Percentiles rank a stretch among this genome's conserved stretches.
Conservation (phyloP, 2,329 filamentous ascomycete species). For the Sporothrix luriei region DNA sequence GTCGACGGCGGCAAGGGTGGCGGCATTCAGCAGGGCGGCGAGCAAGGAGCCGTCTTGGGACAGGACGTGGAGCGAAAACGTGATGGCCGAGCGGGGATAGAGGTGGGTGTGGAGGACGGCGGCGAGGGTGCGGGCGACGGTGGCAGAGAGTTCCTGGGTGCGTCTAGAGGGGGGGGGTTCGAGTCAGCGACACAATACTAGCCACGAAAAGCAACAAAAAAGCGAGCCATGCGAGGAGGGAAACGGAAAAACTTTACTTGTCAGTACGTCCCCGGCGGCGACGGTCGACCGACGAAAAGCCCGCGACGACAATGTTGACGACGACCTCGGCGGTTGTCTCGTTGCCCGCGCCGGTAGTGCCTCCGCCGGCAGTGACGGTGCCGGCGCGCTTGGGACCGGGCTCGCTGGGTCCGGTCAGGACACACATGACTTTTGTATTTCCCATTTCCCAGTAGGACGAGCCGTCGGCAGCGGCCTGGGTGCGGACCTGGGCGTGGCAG, state of each 20-base stretch:
- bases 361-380: constrained; percentile 33
- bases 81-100: constrained; percentile 85
- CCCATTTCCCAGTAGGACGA: constrained; percentile 95
- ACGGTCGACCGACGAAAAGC: constrained; percentile 84
- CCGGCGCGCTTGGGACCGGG: constrained; percentile 46
- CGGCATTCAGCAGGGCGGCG: constrained; percentile 86
- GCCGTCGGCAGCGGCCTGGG: constrained; percentile 88
- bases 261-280: constrained; percentile 74
- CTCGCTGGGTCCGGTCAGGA: constrained; percentile 83
- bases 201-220: neutral
- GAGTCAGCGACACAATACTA: no score
- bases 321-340: constrained; percentile 66
- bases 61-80: constrained; percentile 81
- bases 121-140: constrained; percentile 74
- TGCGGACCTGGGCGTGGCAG: constrained; percentile 85
- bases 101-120: constrained; percentile 80
- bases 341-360: constrained; percentile 40
- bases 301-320: constrained; percentile 82
- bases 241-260: constrained; percentile 60
- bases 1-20: constrained; percentile 88
- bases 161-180: constrained; percentile 56
- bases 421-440: constrained; percentile 95
- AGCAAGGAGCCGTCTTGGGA: constrained; percentile 88
- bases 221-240: neutral
- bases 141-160: constrained; percentile 77